Percentiles rank a stretch among this genome's conserved stretches.
Conservation (phyloP, 352 stramenopile species). For the Blastocystis sp. region DNA sequence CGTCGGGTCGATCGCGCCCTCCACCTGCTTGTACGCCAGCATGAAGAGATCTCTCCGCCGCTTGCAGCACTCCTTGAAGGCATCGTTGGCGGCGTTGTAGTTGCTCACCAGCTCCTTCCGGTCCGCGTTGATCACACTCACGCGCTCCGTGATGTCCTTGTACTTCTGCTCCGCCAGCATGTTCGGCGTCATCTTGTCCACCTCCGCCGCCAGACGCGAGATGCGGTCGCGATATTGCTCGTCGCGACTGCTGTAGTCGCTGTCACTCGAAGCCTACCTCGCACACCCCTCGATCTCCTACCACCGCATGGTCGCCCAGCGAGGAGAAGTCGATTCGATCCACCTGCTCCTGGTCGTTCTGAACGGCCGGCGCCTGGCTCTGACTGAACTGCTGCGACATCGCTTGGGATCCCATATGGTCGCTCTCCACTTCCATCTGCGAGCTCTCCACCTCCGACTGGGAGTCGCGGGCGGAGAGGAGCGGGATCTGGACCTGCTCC, state of each 20-base stretch:
- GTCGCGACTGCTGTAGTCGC: constrained; percentile 64
- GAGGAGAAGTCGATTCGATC: constrained; percentile 76
- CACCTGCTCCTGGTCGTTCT: constrained; percentile 64
- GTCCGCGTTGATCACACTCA: constrained; percentile 36
- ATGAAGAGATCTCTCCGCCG: constrained; percentile 66
- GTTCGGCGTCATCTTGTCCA: constrained; percentile 90
- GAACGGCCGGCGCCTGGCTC: constrained; percentile 63
- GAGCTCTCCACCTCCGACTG: constrained; percentile 41
- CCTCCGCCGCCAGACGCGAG: constrained; percentile 65
- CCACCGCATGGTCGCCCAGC: constrained; percentile 68
- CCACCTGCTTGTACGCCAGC: constrained; percentile 85
- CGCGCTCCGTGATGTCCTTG: constrained; percentile 47
- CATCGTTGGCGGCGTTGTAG: constrained; percentile 38
- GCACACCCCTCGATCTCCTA: constrained; percentile 66
- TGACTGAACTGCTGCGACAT: constrained; percentile 64
- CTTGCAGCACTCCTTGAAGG: constrained; percentile 58
- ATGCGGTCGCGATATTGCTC: constrained; percentile 62
- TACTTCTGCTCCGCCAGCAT: constrained; percentile 73
- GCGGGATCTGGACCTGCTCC: constrained; percentile 81
- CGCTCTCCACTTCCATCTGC: constrained; percentile 63
- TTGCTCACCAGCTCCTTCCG: constrained; percentile 10
- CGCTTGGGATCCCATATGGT: neutral
- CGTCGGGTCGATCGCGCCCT: constrained; percentile 79
- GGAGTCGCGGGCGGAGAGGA: constrained; percentile 60
- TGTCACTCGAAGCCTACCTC: constrained; percentile 69